Conservation (phyloP, 768 basidiomycete genomes). For the Lanmaoa pseudosensibilis region DNA sequence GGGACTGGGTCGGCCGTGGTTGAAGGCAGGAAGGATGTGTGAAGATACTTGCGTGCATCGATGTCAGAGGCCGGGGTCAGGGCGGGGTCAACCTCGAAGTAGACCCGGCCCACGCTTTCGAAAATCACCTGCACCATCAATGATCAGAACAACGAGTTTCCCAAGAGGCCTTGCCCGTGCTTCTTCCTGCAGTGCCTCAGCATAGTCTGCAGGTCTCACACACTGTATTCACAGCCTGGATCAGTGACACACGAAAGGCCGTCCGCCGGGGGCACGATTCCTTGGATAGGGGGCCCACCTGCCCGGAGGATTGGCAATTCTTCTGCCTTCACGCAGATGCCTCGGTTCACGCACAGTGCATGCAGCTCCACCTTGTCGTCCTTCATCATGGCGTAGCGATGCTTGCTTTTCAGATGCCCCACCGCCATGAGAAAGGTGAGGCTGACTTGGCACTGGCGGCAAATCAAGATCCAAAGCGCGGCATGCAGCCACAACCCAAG, state of each 20-base stretch:
- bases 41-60: not conserved
- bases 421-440: too few species aligned
- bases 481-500: too few species aligned
- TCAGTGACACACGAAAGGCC: not conserved
- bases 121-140: not conserved
- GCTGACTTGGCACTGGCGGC: too few species aligned
- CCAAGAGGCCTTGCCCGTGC: not conserved
- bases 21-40: not conserved
- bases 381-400: too few species aligned
- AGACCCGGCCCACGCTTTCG: not conserved
- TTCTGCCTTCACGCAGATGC: not conserved
- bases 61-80: not conserved
- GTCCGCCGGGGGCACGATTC: not conserved
- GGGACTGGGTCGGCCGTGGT: not conserved
- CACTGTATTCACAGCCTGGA: not conserved
- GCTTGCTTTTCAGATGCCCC: too few species aligned
- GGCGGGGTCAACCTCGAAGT: slow-evolving; percentile 4
- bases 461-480: too few species aligned
- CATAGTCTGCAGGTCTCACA: not conserved
- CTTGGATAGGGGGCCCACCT: not conserved
- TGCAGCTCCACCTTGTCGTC: too few species aligned
- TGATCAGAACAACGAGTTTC: too few species aligned
- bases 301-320: not conserved
- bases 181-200: not conserved
- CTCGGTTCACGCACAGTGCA: too few species aligned